Evolutionary conservation across 257 asterid genomes (phyloP).

Genomic region (Gentiana macrophylla): DNA sequence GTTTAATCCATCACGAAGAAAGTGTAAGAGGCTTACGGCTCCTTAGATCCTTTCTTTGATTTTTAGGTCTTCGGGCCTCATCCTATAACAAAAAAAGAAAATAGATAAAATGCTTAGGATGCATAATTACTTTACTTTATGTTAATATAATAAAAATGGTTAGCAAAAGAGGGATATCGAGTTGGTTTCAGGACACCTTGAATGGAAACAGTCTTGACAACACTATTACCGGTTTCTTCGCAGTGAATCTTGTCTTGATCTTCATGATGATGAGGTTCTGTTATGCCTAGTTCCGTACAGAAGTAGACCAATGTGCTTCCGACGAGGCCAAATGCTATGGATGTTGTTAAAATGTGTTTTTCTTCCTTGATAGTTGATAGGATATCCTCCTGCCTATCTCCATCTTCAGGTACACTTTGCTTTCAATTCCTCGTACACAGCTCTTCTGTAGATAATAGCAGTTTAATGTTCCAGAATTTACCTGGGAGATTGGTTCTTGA

Average conservation of each 20-base stretch:
- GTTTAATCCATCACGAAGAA: too few relatives aligned
- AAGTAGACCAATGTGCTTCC: not conserved
- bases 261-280: constrained; percentile 6
- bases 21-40: too few relatives aligned
- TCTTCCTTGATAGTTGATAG: too few relatives aligned
- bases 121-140: constrained; percentile 21
- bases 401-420: not conserved
- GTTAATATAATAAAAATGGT: constrained; percentile 38
- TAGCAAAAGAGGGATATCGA: constrained; percentile 28
- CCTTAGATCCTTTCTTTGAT: too few relatives aligned
- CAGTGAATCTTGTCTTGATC: constrained; percentile 9
- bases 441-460: too few relatives aligned
- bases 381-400: too few relatives aligned
- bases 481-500: too few relatives aligned
- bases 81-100: too few relatives aligned
- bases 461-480: too few relatives aligned
- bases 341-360: not conserved
- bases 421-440: not conserved
- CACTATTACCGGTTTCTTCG: constrained; percentile 19
- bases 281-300: not conserved
- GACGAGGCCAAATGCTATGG: not conserved
- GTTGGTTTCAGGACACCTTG: constrained; percentile 41
- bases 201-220: constrained; percentile 21
- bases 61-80: too few relatives aligned
- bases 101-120: constrained; percentile 36